These are phyloP conservation scores for Naganishia vaughanmartiniae DNA, from an alignment of 768 basidiomycete genomes.

Conservation along the genomic window DNA sequence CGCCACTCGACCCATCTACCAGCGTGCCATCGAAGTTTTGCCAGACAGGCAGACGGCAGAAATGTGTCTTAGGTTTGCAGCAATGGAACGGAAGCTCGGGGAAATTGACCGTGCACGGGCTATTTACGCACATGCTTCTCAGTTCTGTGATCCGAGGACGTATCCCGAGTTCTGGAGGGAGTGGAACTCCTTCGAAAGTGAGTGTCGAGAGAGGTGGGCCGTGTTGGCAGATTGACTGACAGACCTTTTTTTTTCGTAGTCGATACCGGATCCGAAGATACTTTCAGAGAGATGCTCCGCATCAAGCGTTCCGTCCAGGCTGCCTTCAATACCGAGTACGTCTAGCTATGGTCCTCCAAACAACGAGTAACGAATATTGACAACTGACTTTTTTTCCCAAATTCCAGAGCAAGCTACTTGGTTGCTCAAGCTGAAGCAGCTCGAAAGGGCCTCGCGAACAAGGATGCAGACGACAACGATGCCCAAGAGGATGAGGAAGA, in stretches of 20 bases:
- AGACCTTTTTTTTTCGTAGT: constrained; percentile 51
- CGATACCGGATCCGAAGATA: constrained; percentile 97
- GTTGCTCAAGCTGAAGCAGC: constrained; percentile 80
- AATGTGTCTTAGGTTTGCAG: constrained; percentile 95
- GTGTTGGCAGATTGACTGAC: constrained; percentile 12
- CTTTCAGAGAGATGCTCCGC: constrained; percentile 69
- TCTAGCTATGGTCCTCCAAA: not conserved
- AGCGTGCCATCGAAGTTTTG: constrained; percentile 85
- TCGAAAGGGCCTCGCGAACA: constrained; percentile 59
- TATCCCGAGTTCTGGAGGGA: constrained; percentile 91
- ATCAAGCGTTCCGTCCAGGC: constrained; percentile 98
- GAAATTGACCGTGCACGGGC: constrained; percentile 97
- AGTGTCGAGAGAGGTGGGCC: constrained; percentile 29
- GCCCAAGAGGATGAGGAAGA: constrained; percentile 50
- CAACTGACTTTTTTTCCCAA: constrained; percentile 16
- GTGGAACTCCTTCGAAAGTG: constrained; percentile 91
- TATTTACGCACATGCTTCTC: constrained; percentile 94
- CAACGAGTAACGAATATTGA: constrained; percentile 26
- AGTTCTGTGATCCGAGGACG: constrained; percentile 91
- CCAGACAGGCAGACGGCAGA: constrained; percentile 93
- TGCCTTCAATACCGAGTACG: constrained; percentile 93
- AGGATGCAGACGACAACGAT: constrained; percentile 51
- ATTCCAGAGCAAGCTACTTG: constrained; percentile 59
- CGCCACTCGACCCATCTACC: constrained; percentile 93
- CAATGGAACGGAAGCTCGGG: constrained; percentile 92